Base-by-base conservation (phyloP, 2,329 filamentous ascomycete species). In the Paramyrothecium roridum region DNA sequence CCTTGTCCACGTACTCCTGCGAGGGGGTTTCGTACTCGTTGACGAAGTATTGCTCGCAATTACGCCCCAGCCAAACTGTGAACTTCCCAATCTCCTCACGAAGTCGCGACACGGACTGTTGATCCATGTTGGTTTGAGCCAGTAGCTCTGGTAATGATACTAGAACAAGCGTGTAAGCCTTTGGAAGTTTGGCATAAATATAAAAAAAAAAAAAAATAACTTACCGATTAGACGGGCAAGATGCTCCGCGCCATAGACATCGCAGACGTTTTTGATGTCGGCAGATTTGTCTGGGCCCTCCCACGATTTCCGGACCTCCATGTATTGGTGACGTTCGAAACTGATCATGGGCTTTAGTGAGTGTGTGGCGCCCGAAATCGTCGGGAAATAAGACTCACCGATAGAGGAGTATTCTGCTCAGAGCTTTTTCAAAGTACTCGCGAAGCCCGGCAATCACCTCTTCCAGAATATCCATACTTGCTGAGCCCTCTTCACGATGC, bases 101-200 rank as follows among this genome's bases (percentile, higher is more conserved):
- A 23, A 98, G 84, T 49, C 92, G 89, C 59, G 88, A 89, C 46
- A 96, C 91, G 2, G 92, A 93, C 70, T 96, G 92, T 53, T 88
- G 81, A 67, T 98, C 95, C 92, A 99, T 96, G 74, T 98, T 98
- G 52, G 95, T 99, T 71, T 99, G 95, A 3, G 93, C 93, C 59
- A 98, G 87, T 45, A 98, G 85, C 69, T 99, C 95, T 1, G 95
- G 93, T 63, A 98, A 86, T 1, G 89, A 89, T 3, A 96, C 93
- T 96, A 63, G 55, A 23, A 43, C 23, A 40, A 40, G 45, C 33
- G 30, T 49, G 63, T 48, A 60, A 58, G 43, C 20, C 26, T 46
- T 20, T 4, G 13, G 13, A 33, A 7, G 7, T 3, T 19, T 8
- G 21, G 17, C 7, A 30, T 20, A 8, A 20, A 21, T 17, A 45